A percentile compares a stretch with the other conserved stretches of the same genome.
phyloP scores from a whole-genome alignment of 2,329 filamentous ascomycete species.

The Neonectria sp. region DNA sequence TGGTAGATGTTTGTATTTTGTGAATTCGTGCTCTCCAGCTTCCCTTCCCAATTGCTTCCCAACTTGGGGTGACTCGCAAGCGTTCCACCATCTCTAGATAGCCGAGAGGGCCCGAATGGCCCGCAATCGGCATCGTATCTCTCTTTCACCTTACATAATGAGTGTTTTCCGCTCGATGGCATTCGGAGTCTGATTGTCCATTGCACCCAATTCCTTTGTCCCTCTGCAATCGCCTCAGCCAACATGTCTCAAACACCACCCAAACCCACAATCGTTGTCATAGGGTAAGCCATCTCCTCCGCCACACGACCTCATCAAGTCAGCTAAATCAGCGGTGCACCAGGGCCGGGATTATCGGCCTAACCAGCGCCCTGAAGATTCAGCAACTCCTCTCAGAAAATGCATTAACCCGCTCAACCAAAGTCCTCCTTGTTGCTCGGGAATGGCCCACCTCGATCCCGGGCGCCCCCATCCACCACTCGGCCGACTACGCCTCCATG shows the following conservation, averaged over 20 bases:
- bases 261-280: constrained; percentile 45
- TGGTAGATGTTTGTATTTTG: background rate
- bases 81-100: background rate
- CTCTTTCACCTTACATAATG: background rate
- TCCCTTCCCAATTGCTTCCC: background rate
- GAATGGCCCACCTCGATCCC: constrained; percentile 56
- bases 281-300: constrained; percentile 41
- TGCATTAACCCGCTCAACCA: background rate
- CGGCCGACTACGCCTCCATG: constrained; percentile 67
- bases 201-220: background rate
- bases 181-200: background rate
- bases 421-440: constrained; percentile 48
- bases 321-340: background rate
- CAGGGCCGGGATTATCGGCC: constrained; percentile 69
- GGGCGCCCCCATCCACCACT: constrained; percentile 48
- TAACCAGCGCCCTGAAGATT: constrained; percentile 64
- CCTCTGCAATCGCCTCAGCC: background rate
- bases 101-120: background rate
- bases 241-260: constrained; percentile 25
- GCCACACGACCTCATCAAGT: background rate
- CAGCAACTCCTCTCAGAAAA: constrained; percentile 48
- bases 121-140: constrained; percentile 11
- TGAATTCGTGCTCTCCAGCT: background rate
- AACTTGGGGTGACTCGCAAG: background rate
- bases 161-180: constrained; percentile 1